A percentile compares a stretch with the other conserved stretches of the same genome.
phyloP scores from a whole-genome alignment of 495 filamentous ascomycete genomes.

The Glarea lozoyensis region DNA sequence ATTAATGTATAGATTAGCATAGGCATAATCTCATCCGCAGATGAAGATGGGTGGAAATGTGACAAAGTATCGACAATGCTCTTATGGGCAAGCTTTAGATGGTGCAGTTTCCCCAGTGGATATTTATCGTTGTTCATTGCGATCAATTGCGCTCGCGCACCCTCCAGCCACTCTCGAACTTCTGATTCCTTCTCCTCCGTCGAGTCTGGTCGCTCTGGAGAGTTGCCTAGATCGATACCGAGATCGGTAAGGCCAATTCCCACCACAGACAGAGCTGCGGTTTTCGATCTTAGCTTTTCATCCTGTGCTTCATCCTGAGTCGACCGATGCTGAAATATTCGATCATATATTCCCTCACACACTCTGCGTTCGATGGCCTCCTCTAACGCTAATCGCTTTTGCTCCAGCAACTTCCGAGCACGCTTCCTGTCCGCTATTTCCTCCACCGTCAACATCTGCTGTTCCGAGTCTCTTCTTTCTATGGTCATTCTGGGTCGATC shows the following conservation, averaged over 20 bases:
- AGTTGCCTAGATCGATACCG: constrained; percentile 61
- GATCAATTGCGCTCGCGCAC: constrained; percentile 62
- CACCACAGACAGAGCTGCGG: constrained; percentile 80
- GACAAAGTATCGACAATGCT: constrained; percentile 83
- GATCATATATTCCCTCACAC: constrained; percentile 78
- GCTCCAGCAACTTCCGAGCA: constrained; percentile 66
- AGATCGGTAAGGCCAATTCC: constrained; percentile 84
- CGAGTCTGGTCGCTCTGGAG: constrained; percentile 31
- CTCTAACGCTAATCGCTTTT: constrained; percentile 68
- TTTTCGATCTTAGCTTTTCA: constrained; percentile 90
- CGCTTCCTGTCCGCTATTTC: constrained; percentile 74
- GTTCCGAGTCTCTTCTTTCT: constrained; percentile 39
- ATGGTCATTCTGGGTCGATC: constrained; percentile 32
- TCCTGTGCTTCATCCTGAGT: constrained; percentile 94
- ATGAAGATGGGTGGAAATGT: constrained; percentile 76
- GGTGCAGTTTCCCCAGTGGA: constrained; percentile 84
- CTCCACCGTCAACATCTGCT: constrained; percentile 86
- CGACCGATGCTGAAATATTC: constrained; percentile 82
- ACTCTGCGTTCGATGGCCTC: constrained; percentile 86
- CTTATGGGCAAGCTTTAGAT: constrained; percentile 83
- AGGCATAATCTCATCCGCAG: constrained; percentile 92
- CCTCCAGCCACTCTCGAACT: constrained; percentile 61
- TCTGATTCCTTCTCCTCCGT: constrained; percentile 54
- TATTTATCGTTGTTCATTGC: constrained; percentile 82
- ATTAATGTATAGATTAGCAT: constrained; percentile 94